Base-by-base conservation (phyloP, 176 grass and related monocot genomes). In the Avena atlantica region DNA sequence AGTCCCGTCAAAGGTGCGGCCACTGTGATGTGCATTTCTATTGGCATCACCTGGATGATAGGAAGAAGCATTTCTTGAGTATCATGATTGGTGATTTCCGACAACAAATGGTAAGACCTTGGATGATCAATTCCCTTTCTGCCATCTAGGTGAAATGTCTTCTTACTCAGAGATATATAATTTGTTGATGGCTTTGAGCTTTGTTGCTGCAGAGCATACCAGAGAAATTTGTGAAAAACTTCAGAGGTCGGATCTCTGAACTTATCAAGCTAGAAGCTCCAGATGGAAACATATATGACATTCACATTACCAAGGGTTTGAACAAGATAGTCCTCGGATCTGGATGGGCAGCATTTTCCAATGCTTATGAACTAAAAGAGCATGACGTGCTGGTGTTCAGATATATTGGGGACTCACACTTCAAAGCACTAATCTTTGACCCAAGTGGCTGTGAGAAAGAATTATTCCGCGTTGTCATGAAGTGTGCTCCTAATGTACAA, bases 341-440 rank as follows among this genome's bases (percentile, higher is more conserved):
- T 76, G 87, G 89, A 51, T 95, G 94, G 89, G 77, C 25, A 59
- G 29, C 60, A 9, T 95, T 93, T 80, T 71, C 16, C 0, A 27
- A 23, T 58, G 76, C 55, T 83, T 37, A 93, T 29, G 17, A 73
- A 20, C 74, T 91, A 37, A 57, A 61, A 40, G 5, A 65, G 4
- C 44, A 27, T 25, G 87, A 91, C 24, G 1, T 91, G 52, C 52
- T 95, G 81, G 27, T 89, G 59, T 95, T 95, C 62, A 92, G 71
- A 67, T 84, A 80, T 3, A 63, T 13, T 27, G 85, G 69, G 37
- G 13, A 85, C 15, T 93, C 85, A 9, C 66, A 78, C 79, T 96
- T 89, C 62, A 86, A 86, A 71, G 81, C 84, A 14, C 50, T 71
- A 45, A 91, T 93, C 13, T 93, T 93, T 8, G 82, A 88, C 16